These are phyloP conservation scores for Leccinum brunneo-olivaceum DNA, from an alignment of 1,284 basidiomycete genomes.

Conservation along the genomic window DNA sequence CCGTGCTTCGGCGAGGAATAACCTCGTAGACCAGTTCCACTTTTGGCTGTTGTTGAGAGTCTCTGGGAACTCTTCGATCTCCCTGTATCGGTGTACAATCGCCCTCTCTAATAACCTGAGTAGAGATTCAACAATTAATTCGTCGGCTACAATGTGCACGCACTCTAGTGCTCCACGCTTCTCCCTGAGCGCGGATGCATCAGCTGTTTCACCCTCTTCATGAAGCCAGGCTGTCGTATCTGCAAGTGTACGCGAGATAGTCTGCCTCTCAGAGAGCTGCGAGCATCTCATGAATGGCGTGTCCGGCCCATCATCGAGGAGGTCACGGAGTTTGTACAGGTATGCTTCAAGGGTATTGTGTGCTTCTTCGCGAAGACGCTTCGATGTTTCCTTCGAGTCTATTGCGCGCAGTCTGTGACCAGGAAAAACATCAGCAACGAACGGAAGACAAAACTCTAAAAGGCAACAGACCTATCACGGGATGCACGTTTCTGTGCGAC, in stretches of 20 bases:
- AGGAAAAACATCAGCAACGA: slow-evolving; percentile 2
- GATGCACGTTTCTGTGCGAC: slow-evolving; percentile 66
- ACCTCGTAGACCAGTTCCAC: slow-evolving; percentile 74
- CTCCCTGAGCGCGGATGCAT: slow-evolving; percentile 64
- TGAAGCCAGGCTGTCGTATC: slow-evolving; percentile 79
- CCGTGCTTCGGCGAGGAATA: slow-evolving; percentile 78
- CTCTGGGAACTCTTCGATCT: slow-evolving; percentile 72
- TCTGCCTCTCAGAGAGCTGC: slow-evolving; percentile 61
- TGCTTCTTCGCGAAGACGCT: slow-evolving; percentile 81
- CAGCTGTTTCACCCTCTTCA: slow-evolving; percentile 81
- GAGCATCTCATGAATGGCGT: slow-evolving; percentile 79
- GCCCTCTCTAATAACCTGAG: slow-evolving; percentile 73
- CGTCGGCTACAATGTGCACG: slow-evolving; percentile 25
- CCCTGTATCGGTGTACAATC: slow-evolving; percentile 79
- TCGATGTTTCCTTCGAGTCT: slow-evolving; percentile 72
- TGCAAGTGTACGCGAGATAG: slow-evolving; percentile 58
- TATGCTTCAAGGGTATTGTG: slow-evolving; percentile 90
- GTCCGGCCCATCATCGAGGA: slow-evolving; percentile 61
- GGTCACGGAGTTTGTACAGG: slow-evolving; percentile 84
- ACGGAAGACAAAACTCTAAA: neutral
- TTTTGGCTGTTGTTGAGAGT: slow-evolving; percentile 73
- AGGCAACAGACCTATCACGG: slow-evolving; percentile 48
- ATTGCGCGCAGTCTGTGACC: slow-evolving; percentile 65
- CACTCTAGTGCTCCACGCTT: slow-evolving; percentile 79
- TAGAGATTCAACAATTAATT: slow-evolving; percentile 7